Evolutionary conservation across 768 basidiomycete species (phyloP).

Genomic region (Filobasidium floriforme): DNA sequence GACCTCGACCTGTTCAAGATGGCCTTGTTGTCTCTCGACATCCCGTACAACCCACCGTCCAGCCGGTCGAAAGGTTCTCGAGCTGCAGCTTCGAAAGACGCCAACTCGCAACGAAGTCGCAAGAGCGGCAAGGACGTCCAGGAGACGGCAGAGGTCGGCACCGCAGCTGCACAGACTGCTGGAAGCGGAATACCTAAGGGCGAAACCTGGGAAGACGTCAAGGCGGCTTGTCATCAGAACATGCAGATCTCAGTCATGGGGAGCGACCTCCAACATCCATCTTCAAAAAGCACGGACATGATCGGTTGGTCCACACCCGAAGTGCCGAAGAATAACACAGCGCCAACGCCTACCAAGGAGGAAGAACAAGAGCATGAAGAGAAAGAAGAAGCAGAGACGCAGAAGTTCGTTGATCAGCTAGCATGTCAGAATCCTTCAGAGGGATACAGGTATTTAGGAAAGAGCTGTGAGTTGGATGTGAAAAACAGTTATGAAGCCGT

Average conservation of each 20-base stretch:
- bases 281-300: too few relatives aligned
- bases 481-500: not conserved
- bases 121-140: not conserved
- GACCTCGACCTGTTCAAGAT: slow-evolving; percentile 39
- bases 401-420: slow-evolving; percentile 27
- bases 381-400: slow-evolving; percentile 24
- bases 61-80: not conserved
- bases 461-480: slow-evolving; percentile 28
- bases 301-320: too few relatives aligned
- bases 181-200: slow-evolving; percentile 38
- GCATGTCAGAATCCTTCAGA: slow-evolving; percentile 13
- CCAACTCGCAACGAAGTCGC: not conserved
- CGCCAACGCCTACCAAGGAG: not conserved
- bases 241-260: slow-evolving; percentile 53
- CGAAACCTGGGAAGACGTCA: slow-evolving; percentile 20
- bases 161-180: not conserved
- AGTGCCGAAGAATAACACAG: too few relatives aligned
- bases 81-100: not conserved
- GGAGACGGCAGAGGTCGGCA: not conserved
- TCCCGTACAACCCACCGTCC: slow-evolving; percentile 30
- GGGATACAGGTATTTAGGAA: slow-evolving; percentile 40
- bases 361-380: slow-evolving; percentile 13
- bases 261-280: slow-evolving; percentile 25
- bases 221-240: slow-evolving; percentile 33
- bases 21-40: slow-evolving; percentile 25